Base-by-base conservation (phyloP, 371 early-diverging fungal species). In the Sporodiniella umbellata region DNA sequence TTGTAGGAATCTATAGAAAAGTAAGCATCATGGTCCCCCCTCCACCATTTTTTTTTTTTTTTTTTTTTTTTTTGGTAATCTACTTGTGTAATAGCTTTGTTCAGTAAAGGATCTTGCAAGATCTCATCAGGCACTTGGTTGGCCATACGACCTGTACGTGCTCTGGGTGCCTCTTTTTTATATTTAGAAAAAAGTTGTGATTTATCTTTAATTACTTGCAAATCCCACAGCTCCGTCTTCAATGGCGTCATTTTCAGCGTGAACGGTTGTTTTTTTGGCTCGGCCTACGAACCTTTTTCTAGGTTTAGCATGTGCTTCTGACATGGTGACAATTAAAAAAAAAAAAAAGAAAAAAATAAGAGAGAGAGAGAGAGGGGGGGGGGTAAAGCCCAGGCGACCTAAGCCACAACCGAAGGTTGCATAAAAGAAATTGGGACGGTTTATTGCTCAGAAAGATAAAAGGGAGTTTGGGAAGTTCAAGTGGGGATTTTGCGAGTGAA, bases 101-200 rank as follows among this genome's bases (percentile, higher is more conserved):
- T 92, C 35, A 96, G 72, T 33, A 80, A 62, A 37, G 77, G 73
- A 55, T 96, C 85, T 52, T 88, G 81, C 38, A 94, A 66, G 15
- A 96, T 94, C 18, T 88, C 89, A 14, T 85, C 84, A 2, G 97
- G 95, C 12, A 95, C 80, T 54, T 90, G 91, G 62, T 90, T 89
- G 19, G 81, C 87, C 14, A 86, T 64, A 19, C 85, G 48, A 55
- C 54, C 42, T 38, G 56, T 45, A 22, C 66, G 46, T 17, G 68
- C 39, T 56, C 70, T 63, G 17, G 49, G 53, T 48, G 56, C 57
- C 53, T 37, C 49, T 54, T 26, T 17, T 35, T 35, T 14, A n/a
- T 35, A 19, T 4, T 23, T 45, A 7, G 23, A 15, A 21, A 33
- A 19, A 25, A 30, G n/a, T 8, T 28, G 5, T 6, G 6, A 8